A percentile compares a stretch with the other conserved stretches of the same genome.
These are phyloP conservation scores for Chaetomiaceae sp. DNA, from an alignment of 2,329 filamentous ascomycete species.

Conservation along the genomic window DNA sequence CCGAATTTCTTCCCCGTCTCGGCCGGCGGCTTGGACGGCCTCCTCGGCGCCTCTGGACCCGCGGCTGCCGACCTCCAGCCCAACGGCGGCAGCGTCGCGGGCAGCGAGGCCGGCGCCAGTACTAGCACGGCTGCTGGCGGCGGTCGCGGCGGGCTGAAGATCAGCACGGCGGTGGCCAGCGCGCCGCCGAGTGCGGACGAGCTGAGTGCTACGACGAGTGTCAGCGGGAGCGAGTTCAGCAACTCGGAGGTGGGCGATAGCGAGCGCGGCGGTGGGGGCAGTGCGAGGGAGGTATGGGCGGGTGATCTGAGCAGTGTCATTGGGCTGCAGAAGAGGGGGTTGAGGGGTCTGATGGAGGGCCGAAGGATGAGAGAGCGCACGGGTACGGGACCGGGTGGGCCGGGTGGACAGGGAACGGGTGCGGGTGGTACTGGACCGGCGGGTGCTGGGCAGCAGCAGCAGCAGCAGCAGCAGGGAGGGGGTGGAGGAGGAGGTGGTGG, in stretches of 20 bases:
- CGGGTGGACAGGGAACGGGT: too few species aligned
- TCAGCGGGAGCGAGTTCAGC: conserved; percentile 51
- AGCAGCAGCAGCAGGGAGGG: background rate
- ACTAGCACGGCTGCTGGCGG: conserved; percentile 26
- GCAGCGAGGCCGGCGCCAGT: conserved; percentile 28
- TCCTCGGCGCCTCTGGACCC: too few species aligned
- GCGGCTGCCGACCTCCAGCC: conserved; percentile 11
- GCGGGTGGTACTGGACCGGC: background rate
- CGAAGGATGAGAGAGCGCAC: conserved; percentile 72
- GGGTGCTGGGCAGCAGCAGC: background rate
- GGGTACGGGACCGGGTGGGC: too few species aligned
- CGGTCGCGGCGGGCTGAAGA: conserved; percentile 34
- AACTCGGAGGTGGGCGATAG: conserved; percentile 44
- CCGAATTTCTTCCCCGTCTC: conserved; percentile 56
- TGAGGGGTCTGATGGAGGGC: conserved; percentile 92
- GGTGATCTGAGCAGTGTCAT: conserved; percentile 84
- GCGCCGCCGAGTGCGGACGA: conserved; percentile 41
- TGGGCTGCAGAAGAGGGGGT: conserved; percentile 85
- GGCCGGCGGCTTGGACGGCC: conserved; percentile 34
- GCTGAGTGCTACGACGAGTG: conserved; percentile 44
- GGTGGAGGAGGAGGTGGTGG: background rate
- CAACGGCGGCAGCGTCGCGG: conserved; percentile 22
- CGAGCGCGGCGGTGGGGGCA: conserved; percentile 30
- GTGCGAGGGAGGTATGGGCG: conserved; percentile 63
- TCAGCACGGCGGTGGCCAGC: conserved; percentile 41